Percentiles rank a stretch among this genome's conserved stretches.
These are phyloP conservation scores for Magnusiomyces clavatus DNA, from an alignment of 1,139 yeast species.

Conservation along the genomic window DNA sequence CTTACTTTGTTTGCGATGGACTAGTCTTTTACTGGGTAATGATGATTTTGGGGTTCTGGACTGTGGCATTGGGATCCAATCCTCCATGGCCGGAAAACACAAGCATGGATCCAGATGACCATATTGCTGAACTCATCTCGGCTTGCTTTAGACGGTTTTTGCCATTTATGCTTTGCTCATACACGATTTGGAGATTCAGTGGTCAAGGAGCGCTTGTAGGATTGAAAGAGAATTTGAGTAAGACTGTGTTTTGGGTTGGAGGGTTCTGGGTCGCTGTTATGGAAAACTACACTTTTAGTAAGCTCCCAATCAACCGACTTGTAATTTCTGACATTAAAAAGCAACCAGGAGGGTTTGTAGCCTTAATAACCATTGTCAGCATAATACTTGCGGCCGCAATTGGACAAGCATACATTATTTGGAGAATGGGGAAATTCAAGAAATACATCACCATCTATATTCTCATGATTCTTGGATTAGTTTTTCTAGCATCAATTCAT, in stretches of 20 bases:
- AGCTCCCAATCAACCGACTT: slow-evolving; percentile 79
- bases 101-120: slow-evolving; percentile 39
- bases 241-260: slow-evolving; percentile 65
- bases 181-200: slow-evolving; percentile 61
- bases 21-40: slow-evolving; percentile 54
- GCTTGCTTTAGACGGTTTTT: slow-evolving; percentile 65
- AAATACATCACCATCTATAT: slow-evolving; percentile 49
- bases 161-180: slow-evolving; percentile 66
- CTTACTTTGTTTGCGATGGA: slow-evolving; percentile 49
- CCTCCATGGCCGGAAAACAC: slow-evolving; percentile 49
- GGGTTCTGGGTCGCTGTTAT: slow-evolving; percentile 79
- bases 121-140: slow-evolving; percentile 55
- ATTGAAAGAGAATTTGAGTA: slow-evolving; percentile 37
- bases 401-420: slow-evolving; percentile 69
- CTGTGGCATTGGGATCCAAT: slow-evolving; percentile 69
- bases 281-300: slow-evolving; percentile 81
- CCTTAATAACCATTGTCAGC: slow-evolving; percentile 46
- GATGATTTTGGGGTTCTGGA: slow-evolving; percentile 75
- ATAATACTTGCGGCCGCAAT: slow-evolving; percentile 46
- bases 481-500: slow-evolving; percentile 47
- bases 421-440: slow-evolving; percentile 70
- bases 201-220: slow-evolving; percentile 31
- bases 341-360: slow-evolving; percentile 70
- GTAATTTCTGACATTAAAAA: slow-evolving; percentile 60
- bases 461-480: slow-evolving; percentile 40